phyloP scores from a whole-genome alignment of 1,284 basidiomycete genomes.

The Austroboletus novae-zelandiae region DNA sequence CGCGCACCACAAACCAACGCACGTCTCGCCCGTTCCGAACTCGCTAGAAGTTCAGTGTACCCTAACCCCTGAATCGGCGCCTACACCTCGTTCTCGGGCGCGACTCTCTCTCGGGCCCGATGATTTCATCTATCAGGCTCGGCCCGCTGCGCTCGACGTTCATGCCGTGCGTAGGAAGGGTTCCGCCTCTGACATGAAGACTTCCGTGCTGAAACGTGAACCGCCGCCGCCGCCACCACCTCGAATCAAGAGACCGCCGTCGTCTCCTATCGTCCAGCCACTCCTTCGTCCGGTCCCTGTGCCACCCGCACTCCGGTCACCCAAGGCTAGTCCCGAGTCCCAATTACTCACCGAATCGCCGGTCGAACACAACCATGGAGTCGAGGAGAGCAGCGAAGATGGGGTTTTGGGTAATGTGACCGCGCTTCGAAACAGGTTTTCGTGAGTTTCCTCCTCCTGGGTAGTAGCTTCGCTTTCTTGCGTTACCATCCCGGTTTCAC shows the following conservation, averaged over 20 bases:
- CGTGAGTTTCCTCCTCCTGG: constrained; percentile 43
- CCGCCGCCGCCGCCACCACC: constrained; percentile 61
- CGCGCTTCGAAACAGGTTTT: constrained; percentile 46
- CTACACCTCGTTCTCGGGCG: constrained; percentile 40
- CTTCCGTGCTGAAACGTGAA: constrained; percentile 38
- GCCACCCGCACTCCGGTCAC: constrained; percentile 28
- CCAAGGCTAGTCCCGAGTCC: constrained; percentile 20
- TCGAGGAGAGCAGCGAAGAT: constrained; percentile 19
- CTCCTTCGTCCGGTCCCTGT: constrained; percentile 44
- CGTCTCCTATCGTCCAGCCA: constrained; percentile 40
- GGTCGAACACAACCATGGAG: constrained; percentile 24
- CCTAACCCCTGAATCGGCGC: constrained; percentile 28
- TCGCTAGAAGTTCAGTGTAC: constrained; percentile 12
- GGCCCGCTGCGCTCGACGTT: constrained; percentile 11
- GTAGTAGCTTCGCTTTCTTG: neutral
- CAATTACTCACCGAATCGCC: constrained; percentile 17
- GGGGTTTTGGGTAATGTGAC: constrained; percentile 35
- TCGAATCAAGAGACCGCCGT: constrained; percentile 39
- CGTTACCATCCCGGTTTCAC: neutral
- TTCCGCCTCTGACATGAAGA: constrained; percentile 43
- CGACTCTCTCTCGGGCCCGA: constrained; percentile 38
- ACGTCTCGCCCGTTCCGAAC: constrained; percentile 15
- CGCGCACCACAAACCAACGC: constrained; percentile 11
- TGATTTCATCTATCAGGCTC: constrained; percentile 17
- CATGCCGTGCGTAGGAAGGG: constrained; percentile 35